A percentile compares a stretch with the other conserved stretches of the same genome.
Conservation (phyloP, 2,329 filamentous ascomycete species). For the Ceratocystis smalleyi region DNA sequence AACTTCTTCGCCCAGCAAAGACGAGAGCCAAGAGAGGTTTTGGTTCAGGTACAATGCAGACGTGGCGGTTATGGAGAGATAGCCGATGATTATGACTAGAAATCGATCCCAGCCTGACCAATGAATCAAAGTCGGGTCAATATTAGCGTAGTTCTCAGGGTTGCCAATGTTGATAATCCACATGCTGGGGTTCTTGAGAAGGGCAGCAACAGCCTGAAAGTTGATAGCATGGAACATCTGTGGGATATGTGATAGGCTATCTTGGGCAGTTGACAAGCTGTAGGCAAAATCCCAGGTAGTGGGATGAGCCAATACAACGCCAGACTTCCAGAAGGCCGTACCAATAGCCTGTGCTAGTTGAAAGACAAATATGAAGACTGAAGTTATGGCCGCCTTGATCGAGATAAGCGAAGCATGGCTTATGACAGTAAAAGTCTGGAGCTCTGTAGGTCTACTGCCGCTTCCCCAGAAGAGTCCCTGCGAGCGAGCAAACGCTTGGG, state of each 20-base stretch:
- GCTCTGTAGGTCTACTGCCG: conserved; percentile 31
- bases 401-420: conserved; percentile 54
- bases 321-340: not conserved
- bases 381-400: conserved; percentile 33
- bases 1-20: conserved; percentile 41
- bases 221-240: not conserved
- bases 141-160: conserved; percentile 20
- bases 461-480: not conserved
- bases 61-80: conserved; percentile 56
- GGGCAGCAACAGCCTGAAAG: conserved; percentile 16
- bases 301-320: not conserved
- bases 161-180: conserved; percentile 41
- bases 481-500: not conserved
- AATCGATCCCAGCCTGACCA: conserved; percentile 52
- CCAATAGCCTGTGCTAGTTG: not conserved
- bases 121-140: conserved; percentile 45
- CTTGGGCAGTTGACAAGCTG: not conserved
- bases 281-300: conserved; percentile 2
- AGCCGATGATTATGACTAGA: conserved; percentile 66
- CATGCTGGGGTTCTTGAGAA: conserved; percentile 32
- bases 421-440: conserved; percentile 61
- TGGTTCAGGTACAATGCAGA: conserved; percentile 68
- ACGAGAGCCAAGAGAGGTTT: conserved; percentile 31
- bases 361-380: not conserved
- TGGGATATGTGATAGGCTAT: not conserved